Percentiles rank a stretch among this genome's conserved stretches.
Conservation (phyloP, 371 early-diverging fungal genomes). For the Mortierella sp. region DNA sequence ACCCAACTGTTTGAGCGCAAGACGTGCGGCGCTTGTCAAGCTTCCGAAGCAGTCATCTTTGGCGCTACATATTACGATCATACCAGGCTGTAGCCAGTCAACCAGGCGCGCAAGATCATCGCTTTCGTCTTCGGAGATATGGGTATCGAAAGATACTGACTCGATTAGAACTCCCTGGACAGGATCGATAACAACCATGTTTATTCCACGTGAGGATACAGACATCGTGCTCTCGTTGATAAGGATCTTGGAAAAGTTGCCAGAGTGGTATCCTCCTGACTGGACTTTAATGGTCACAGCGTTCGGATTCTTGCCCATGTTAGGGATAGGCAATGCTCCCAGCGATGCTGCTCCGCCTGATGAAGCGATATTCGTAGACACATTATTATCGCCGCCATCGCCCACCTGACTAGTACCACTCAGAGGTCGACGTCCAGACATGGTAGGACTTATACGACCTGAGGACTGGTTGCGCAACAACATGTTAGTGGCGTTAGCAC, state of each 20-base stretch:
- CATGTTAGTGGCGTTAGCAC: slow-evolving; percentile 59
- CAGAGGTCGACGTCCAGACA: slow-evolving; percentile 15
- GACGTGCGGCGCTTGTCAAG: slow-evolving; percentile 67
- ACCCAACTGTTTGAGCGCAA: slow-evolving; percentile 74
- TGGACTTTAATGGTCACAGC: slow-evolving; percentile 67
- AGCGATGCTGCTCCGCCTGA: slow-evolving; percentile 28
- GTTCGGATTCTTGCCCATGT: slow-evolving; percentile 29
- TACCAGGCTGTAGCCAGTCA: slow-evolving; percentile 70
- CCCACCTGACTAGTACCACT: slow-evolving; percentile 10
- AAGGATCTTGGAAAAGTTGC: slow-evolving; percentile 79
- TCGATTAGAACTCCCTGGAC: slow-evolving; percentile 76
- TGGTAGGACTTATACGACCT: slow-evolving; percentile 59
- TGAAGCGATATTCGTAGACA: slow-evolving; percentile 25
- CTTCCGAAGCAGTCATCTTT: slow-evolving; percentile 83
- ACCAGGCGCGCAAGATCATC: slow-evolving; percentile 78
- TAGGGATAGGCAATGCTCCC: slow-evolving; percentile 35
- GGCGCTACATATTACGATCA: slow-evolving; percentile 74
- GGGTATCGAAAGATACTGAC: slow-evolving; percentile 82
- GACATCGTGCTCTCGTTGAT: slow-evolving; percentile 71
- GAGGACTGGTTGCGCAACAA: slow-evolving; percentile 65
- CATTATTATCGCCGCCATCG: slow-evolving; percentile 25
- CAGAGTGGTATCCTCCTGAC: slow-evolving; percentile 81
- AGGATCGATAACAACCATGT: slow-evolving; percentile 80
- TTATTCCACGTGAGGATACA: slow-evolving; percentile 81
- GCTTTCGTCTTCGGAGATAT: slow-evolving; percentile 76